Evolutionary conservation across 768 basidiomycete species (phyloP), one percentile per base, ranked within the genome.

Genomic region (Tricholoma furcatifolium): DNA sequence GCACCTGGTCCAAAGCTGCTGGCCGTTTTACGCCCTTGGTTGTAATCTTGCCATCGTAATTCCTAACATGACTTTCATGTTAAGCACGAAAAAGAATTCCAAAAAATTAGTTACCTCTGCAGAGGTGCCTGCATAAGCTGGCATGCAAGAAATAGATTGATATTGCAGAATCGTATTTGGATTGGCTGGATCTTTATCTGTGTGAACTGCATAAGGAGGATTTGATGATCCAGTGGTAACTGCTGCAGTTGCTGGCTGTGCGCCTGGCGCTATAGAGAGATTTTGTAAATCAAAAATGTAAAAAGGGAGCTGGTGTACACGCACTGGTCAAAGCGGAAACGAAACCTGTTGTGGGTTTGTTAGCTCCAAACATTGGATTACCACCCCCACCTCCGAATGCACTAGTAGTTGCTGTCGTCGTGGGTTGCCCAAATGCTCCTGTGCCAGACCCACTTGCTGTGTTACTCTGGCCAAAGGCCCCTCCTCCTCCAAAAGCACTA

Each of bases 101-200:
- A n/a, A n/a, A n/a, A n/a, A n/a, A n/a, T n/a, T n/a, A n/a, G n/a
- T 44, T 58, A 84, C 90, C 77, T 87, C 92, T 56, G 90, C 80
- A 18, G 91, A 94, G 55, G 80, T 84, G 38, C 87, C 86, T 53
- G 78, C 70, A 64, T 93, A 96, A 15, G 79, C 78, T 14, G 88
- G 88, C 78, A 88, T 91, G 57, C 85, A 86, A 15, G 85, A 80
- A 49, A 93, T 92, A 34, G 85, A 80, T 68, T 95, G 92, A 67
- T 88, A 96, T 55, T 89, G 86, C 38, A 87, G 73, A 4, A 73
- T 81, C 11, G 70, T 53, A 45, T 47, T 73, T 15, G 72, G 58
- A 52, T 70, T 77, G 8, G 70, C 64, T 24, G 71, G 60, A 36
- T 94, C 92, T 60, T 91, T 91, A 63, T 94, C 92, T 32, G 48